phyloP scores from a whole-genome alignment of 768 basidiomycete genomes.

The Pisolithus marmoratus region DNA sequence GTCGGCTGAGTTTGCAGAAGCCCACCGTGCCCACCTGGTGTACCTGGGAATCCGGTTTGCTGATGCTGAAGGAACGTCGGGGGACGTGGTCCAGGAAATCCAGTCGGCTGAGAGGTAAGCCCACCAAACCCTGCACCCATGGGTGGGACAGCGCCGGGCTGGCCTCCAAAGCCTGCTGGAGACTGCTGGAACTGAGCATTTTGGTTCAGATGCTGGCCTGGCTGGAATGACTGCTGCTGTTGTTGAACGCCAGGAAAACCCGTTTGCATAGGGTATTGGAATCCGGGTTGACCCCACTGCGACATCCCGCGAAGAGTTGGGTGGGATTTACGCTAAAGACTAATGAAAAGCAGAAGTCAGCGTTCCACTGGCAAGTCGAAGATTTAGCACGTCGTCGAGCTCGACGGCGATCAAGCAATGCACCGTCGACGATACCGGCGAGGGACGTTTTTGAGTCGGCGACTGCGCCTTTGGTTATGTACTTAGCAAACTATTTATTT shows the following conservation, averaged over 20 bases:
- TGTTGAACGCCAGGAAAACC: conserved; percentile 49
- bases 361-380: background rate
- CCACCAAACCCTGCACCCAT: conserved; percentile 31
- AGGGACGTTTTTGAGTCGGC: conserved; percentile 13
- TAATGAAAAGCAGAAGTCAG: background rate
- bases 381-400: background rate
- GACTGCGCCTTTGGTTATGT: background rate
- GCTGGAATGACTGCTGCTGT: conserved; percentile 42
- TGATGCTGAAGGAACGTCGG: conserved; percentile 40
- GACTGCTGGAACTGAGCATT: conserved; percentile 36
- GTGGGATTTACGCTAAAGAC: background rate
- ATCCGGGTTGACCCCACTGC: conserved; percentile 70
- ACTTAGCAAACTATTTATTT: background rate
- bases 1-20: conserved; percentile 51
- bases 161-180: conserved; percentile 29
- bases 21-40: conserved; percentile 21
- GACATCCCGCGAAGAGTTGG: conserved; percentile 45
- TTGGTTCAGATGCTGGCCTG: conserved; percentile 26
- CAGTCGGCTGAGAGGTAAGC: conserved; percentile 61
- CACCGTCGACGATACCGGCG: conserved; percentile 1
- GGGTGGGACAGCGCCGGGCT: conserved; percentile 17
- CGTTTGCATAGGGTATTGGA: conserved; percentile 58
- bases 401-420: background rate
- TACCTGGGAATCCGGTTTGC: conserved; percentile 39
- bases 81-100: conserved; percentile 33